Conservation (phyloP, 768 basidiomycete genomes). For the Rossbeevera mucosa region DNA sequence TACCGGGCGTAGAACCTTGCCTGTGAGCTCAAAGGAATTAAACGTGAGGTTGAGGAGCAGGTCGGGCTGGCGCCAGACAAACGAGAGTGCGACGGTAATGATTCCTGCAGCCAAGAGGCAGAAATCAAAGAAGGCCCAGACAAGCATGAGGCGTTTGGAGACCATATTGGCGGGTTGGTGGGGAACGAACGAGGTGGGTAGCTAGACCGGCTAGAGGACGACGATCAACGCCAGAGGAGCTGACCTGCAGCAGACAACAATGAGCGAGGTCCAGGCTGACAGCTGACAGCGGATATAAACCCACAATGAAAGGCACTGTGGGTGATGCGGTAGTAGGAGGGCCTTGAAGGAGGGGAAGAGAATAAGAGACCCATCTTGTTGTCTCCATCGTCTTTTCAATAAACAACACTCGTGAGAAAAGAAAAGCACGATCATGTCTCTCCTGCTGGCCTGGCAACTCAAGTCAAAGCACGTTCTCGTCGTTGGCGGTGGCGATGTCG, state of each 20-base stretch:
- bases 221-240: conserved; percentile 66
- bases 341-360: neutral
- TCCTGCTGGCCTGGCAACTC: conserved; percentile 93
- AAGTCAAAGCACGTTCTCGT: conserved; percentile 78
- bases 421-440: conserved; percentile 48
- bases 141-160: conserved; percentile 62
- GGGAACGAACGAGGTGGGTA: conserved; percentile 4
- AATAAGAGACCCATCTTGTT: too few relatives aligned
- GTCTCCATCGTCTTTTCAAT: too few relatives aligned
- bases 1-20: conserved; percentile 37
- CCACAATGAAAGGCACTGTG: neutral
- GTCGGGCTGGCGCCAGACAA: conserved; percentile 66
- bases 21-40: conserved; percentile 49
- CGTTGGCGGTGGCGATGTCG: conserved; percentile 92
- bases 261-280: neutral
- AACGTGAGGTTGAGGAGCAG: conserved; percentile 74
- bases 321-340: too few relatives aligned
- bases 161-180: conserved; percentile 45
- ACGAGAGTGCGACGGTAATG: conserved; percentile 59
- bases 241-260: conserved; percentile 38
- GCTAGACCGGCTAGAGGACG: conserved; percentile 45
- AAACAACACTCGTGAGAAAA: too few relatives aligned
- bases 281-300: conserved; percentile 11
- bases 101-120: conserved; percentile 67
- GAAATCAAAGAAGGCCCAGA: conserved; percentile 70